Evolutionary conservation across 169 alveolate genomes (phyloP).

Genomic region (Eimeria tenella): DNA sequence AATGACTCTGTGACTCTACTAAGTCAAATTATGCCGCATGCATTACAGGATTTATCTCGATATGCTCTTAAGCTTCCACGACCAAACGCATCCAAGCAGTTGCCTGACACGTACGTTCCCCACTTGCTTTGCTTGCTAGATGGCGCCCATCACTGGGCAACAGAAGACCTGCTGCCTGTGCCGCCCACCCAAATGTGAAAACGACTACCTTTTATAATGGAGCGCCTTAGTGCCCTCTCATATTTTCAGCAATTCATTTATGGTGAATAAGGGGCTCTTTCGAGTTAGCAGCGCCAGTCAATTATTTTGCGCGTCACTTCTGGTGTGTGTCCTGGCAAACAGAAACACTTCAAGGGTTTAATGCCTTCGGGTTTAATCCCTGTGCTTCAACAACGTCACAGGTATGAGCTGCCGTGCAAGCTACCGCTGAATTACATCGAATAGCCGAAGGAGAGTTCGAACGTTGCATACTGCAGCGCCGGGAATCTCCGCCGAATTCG

Average conservation of each 20-base stretch:
- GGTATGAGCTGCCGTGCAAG: neutral
- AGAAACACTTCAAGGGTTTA: too few species aligned
- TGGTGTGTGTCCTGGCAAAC: too few species aligned
- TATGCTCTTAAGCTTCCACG: neutral
- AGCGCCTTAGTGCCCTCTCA: too few species aligned
- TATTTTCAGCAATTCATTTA: too few species aligned
- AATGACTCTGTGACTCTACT: too few species aligned
- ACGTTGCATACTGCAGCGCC: constrained; percentile 47
- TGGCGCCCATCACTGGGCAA: constrained; percentile 33
- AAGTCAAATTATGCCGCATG: too few species aligned
- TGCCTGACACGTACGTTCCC: neutral
- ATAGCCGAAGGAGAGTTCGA: neutral
- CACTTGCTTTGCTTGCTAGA: neutral
- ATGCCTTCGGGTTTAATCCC: neutral
- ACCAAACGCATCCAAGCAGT: neutral
- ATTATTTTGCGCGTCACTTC: too few species aligned
- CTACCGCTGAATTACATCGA: neutral
- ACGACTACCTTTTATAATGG: too few species aligned
- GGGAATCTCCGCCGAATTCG: neutral
- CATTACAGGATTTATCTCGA: too few species aligned
- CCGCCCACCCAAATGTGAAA: neutral
- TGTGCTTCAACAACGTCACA: neutral
- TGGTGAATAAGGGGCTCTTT: too few species aligned
- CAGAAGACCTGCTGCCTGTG: constrained; percentile 57
- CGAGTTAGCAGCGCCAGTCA: too few species aligned